Conservation (phyloP, 2,329 filamentous ascomycete species). For the Rutstroemia sp. region DNA sequence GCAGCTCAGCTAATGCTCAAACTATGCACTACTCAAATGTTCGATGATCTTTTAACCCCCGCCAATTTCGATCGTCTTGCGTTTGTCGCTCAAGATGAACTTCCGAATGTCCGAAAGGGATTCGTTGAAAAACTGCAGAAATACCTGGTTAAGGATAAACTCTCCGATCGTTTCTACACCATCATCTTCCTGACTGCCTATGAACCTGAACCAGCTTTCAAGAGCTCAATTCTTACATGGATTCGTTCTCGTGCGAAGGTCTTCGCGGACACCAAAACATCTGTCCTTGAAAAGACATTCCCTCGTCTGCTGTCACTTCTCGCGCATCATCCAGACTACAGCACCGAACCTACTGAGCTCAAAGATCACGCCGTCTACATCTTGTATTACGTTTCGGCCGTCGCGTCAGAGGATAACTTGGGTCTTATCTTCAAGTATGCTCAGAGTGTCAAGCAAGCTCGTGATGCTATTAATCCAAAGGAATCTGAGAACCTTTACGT, state of each 20-base stretch:
- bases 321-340: constrained; percentile 90
- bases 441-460: constrained; percentile 84
- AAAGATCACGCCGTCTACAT: constrained; percentile 83
- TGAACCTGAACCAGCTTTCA: constrained; percentile 70
- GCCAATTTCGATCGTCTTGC: constrained; percentile 75
- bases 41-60: constrained; percentile 68
- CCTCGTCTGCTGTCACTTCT: constrained; percentile 78
- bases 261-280: constrained; percentile 51
- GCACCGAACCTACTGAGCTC: constrained; percentile 56
- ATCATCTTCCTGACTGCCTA: constrained; percentile 88
- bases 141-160: constrained; percentile 66
- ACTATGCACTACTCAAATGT: constrained; percentile 66
- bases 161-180: constrained; percentile 75
- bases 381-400: constrained; percentile 75
- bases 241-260: constrained; percentile 70
- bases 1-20: constrained; percentile 80
- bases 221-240: constrained; percentile 76
- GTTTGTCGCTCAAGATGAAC: constrained; percentile 70
- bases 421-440: constrained; percentile 86
- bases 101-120: constrained; percentile 63
- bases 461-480: constrained; percentile 64
- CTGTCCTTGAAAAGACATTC: constrained; percentile 72
- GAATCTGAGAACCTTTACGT: constrained; percentile 74
- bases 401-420: constrained; percentile 81
- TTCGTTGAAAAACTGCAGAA: constrained; percentile 88